Base-by-base conservation (phyloP, 2,329 filamentous ascomycete species). In the Neofusicoccum cordaticola region DNA sequence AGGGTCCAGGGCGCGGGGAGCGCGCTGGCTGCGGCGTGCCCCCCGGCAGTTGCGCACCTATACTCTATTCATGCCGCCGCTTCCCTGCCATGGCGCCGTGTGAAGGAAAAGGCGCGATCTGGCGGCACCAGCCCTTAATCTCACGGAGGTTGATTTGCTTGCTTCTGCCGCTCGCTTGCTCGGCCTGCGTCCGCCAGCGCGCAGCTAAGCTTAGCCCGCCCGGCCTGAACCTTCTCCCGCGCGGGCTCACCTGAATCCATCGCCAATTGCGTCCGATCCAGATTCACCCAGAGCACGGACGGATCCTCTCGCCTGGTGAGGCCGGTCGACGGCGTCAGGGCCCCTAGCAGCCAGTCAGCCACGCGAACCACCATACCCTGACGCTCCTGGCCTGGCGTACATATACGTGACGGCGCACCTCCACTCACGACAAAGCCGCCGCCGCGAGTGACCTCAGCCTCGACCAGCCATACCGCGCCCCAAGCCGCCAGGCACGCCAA, bases 391-490 rank as follows among this genome's bases (percentile, higher is more conserved):
- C 73, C 73, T 71, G 56, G 56, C 75, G 72, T 79, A 79, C 77
- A 79, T 79, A 79, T 78, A 77, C 74, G 70, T 74, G 73, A 74
- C 68, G 72, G 73, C 74, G 72, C 72, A 73, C 69, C 69, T 67
- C 69, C 66, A 65, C 62, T 62, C 41, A 57, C 44, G 19, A 44
- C 37, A 63, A 50, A 39, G 39, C 64, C 60, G 37, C 62, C 51
- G 45, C 47, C 60, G 37, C 58, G 45, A 62, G 58, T 62, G 58
- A 60, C 56, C 52, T 41, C 44, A 57, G 31, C 41, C 34, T 64
- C 62, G 37, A 57, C 62, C 51, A 57, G 41, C 62, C 48, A 19
- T 41, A 45, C 62, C 62, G 41, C 62, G 44, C 58, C 62, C 41
- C 62, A 56, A 44, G 73, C 71, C 75, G 76, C 73, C 75, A 77